These are phyloP conservation scores for Myochromella boudieri DNA, from an alignment of 768 basidiomycete genomes.

Conservation along the genomic window DNA sequence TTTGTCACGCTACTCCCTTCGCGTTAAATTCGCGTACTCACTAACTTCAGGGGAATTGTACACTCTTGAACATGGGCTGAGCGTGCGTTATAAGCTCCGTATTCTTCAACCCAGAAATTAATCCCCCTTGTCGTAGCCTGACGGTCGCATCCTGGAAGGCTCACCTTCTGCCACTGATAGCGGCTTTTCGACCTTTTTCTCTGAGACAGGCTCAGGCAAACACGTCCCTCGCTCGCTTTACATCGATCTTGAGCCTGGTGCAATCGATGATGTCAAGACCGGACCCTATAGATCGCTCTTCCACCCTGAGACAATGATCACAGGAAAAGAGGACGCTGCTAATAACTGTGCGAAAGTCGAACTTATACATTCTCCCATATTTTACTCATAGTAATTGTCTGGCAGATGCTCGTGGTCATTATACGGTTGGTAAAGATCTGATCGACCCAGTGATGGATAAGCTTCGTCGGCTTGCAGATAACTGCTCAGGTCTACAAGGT, in stretches of 20 bases:
- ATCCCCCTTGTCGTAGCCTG: constrained; percentile 59
- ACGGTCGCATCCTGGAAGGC: constrained; percentile 84
- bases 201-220: constrained; percentile 94
- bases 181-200: constrained; percentile 99
- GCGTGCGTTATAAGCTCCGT: constrained; percentile 54
- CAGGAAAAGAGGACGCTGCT: constrained; percentile 98
- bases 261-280: constrained; percentile 95
- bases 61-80: constrained; percentile 97
- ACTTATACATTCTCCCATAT: neutral
- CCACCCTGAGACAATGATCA: constrained; percentile 98
- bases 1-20: constrained; percentile 25
- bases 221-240: constrained; percentile 97
- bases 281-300: constrained; percentile 96
- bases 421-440: constrained; percentile 98
- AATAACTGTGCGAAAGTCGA: constrained; percentile 78
- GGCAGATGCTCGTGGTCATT: constrained; percentile 96
- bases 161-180: constrained; percentile 75
- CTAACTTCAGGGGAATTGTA: constrained; percentile 88
- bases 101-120: constrained; percentile 18
- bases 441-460: constrained; percentile 98
- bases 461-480: constrained; percentile 94
- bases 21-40: constrained; percentile 39
- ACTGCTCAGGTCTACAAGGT: constrained; percentile 97
- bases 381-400: neutral
- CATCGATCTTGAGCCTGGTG: constrained; percentile 96